Base-by-base conservation (phyloP, 2,329 filamentous ascomycete genomes). In the Venturia effusa region DNA sequence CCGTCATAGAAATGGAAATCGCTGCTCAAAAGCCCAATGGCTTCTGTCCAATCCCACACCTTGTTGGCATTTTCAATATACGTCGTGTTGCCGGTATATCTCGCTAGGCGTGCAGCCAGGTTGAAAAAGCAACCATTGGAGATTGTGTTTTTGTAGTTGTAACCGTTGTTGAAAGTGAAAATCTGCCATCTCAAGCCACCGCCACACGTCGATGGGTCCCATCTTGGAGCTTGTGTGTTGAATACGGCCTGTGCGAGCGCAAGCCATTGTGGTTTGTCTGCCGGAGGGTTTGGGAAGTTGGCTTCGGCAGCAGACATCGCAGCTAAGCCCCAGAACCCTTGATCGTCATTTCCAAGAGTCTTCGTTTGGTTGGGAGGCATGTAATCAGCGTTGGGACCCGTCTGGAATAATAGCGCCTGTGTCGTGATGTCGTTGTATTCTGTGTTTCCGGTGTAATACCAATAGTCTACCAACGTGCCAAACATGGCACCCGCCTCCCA, bases 41-140 rank as follows among this genome's bases (percentile, higher is more conserved):
- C 73, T 8, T 62, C 65, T 7, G 71, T 69, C 74, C 74, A 76
- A 63, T 74, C 69, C 69, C 70, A 76, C 63, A 68, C 69, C 60
- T 67, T 69, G 57, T 74, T 72, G 0, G 81, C 81, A 87, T 88
- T 90, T 68, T 90, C 82, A 76, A 77, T 67, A 69, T 89, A 89
- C 0, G 83, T 87, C 61, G 66, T 37, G 67, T 77, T 76, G 34
- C 73, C 73, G 4, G 75, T 76, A 66, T 70, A 76, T 32, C 68
- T 66, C 6, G 69, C 70, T 8, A 76, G 69, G 22, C 74, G 71
- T 10, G 79, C 74, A 10, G 77, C 77, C 17, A 83, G 70, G 64
- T 81, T 76, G 71, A 82, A 81, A 67, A 81, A 78, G 57, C 78
- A 76, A 24, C 78, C 80, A 65, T 82, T 82, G 8, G 80, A 80